Evolutionary conservation across 2,329 filamentous ascomycete species (phyloP).

Genomic region (Colletotrichum cordylinicola): DNA sequence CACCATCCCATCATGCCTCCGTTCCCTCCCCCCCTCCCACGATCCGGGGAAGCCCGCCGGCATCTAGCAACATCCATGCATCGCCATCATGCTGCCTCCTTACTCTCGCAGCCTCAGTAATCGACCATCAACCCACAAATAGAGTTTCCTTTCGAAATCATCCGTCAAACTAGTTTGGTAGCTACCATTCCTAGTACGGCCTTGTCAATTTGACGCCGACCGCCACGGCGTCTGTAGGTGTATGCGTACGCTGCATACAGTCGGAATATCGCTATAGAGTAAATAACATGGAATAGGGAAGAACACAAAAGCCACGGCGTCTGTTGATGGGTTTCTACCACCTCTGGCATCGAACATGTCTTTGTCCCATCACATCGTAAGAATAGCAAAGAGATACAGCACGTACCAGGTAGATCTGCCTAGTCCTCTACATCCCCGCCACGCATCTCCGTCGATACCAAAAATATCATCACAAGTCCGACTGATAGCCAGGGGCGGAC

Average conservation of each 20-base stretch:
- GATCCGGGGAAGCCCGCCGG: background rate
- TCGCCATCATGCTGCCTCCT: background rate
- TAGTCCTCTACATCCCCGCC: background rate
- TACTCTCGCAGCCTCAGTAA: background rate
- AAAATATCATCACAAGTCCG: background rate
- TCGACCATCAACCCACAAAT: background rate
- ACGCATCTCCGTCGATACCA: background rate
- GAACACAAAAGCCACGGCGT: background rate
- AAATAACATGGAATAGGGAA: no score
- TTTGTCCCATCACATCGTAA: background rate
- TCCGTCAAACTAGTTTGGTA: background rate
- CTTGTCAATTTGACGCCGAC: background rate
- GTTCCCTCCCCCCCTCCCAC: background rate
- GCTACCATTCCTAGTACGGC: background rate
- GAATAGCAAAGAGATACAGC: background rate
- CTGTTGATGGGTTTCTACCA: background rate
- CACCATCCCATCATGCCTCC: background rate
- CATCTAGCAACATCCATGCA: conserved; percentile 12
- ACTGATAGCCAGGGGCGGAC: background rate
- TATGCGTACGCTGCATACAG: no score
- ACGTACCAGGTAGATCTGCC: background rate
- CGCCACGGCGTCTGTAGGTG: no score
- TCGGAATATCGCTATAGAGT: no score
- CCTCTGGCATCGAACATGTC: background rate
- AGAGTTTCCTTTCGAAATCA: background rate